Conservation (phyloP, 2,329 filamentous ascomycete species). For the Fusarium sp. region DNA sequence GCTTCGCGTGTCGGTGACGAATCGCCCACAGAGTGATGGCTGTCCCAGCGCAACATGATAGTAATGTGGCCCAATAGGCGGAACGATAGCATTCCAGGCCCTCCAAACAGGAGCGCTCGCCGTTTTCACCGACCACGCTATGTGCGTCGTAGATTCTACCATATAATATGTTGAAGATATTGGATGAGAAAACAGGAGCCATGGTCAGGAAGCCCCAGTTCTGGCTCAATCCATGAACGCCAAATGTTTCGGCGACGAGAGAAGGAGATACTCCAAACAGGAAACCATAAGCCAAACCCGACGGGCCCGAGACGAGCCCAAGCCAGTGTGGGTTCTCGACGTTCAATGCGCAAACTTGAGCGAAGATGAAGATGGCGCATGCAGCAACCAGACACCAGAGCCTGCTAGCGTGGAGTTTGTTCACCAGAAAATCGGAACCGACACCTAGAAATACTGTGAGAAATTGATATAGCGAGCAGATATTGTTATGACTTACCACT, state of each 20-base stretch:
- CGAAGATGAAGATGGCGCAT: slow-evolving; percentile 79
- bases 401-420: slow-evolving; percentile 80
- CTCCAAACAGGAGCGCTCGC: slow-evolving; percentile 79
- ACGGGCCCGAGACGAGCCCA: slow-evolving; percentile 82
- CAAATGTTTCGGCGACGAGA: slow-evolving; percentile 89
- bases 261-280: slow-evolving; percentile 95
- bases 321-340: slow-evolving; percentile 83
- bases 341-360: slow-evolving; percentile 80
- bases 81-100: slow-evolving; percentile 83
- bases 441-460: slow-evolving; percentile 67
- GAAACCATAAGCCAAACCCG: slow-evolving; percentile 90
- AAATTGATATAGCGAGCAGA: slow-evolving; percentile 2
- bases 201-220: slow-evolving; percentile 98
- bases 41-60: slow-evolving; percentile 76
- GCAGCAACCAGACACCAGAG: slow-evolving; percentile 91
- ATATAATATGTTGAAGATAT: slow-evolving; percentile 93
- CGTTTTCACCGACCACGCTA: slow-evolving; percentile 73
- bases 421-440: slow-evolving; percentile 90
- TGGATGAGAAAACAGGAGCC: slow-evolving; percentile 86
- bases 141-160: slow-evolving; percentile 86
- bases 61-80: slow-evolving; percentile 84
- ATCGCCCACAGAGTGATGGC: slow-evolving; percentile 78
- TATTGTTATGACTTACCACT: slow-evolving; percentile 67
- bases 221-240: slow-evolving; percentile 86
- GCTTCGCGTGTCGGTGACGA: slow-evolving; percentile 62